Conservation (phyloP, 805 yeast genomes). For the Candida glaebosa region DNA sequence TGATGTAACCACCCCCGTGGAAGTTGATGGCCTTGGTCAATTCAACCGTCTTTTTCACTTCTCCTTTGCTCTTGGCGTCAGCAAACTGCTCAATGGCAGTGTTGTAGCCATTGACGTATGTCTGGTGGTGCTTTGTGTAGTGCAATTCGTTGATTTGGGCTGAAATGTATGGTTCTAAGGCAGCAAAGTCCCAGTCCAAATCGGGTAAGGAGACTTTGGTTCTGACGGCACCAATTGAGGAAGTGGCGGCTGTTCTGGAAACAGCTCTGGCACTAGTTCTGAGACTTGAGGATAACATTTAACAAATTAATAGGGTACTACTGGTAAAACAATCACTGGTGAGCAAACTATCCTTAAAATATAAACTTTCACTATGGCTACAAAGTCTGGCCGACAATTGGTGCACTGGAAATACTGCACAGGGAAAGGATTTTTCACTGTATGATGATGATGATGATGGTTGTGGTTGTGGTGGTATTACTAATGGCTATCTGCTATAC, state of each 20-base stretch:
- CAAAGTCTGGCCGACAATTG: too few relatives aligned
- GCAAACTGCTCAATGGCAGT: constrained; percentile 40
- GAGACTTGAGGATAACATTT: constrained; percentile 15
- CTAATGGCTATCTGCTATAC: neutral
- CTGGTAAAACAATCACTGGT: neutral
- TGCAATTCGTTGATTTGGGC: constrained; percentile 46
- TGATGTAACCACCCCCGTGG: constrained; percentile 51
- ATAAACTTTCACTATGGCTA: too few relatives aligned
- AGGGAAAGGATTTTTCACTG: too few relatives aligned
- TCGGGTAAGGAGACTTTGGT: constrained; percentile 36
- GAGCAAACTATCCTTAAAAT: too few relatives aligned
- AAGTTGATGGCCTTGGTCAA: constrained; percentile 45
- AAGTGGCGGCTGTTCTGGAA: constrained; percentile 7
- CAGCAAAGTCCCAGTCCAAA: constrained; percentile 45
- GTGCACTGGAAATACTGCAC: too few relatives aligned
- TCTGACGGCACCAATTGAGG: constrained; percentile 21
- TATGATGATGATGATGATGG: too few relatives aligned
- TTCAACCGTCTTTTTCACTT: constrained; percentile 39
- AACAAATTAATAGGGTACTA: neutral
- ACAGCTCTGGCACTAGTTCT: constrained; percentile 11
- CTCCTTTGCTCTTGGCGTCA: constrained; percentile 34
- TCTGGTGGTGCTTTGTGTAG: constrained; percentile 49
- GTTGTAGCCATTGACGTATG: constrained; percentile 47
- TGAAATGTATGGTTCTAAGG: constrained; percentile 47
- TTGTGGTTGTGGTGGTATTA: too few relatives aligned